Base-by-base conservation (phyloP, 768 basidiomycete genomes). In the Boletus rufocinnamomeus region DNA sequence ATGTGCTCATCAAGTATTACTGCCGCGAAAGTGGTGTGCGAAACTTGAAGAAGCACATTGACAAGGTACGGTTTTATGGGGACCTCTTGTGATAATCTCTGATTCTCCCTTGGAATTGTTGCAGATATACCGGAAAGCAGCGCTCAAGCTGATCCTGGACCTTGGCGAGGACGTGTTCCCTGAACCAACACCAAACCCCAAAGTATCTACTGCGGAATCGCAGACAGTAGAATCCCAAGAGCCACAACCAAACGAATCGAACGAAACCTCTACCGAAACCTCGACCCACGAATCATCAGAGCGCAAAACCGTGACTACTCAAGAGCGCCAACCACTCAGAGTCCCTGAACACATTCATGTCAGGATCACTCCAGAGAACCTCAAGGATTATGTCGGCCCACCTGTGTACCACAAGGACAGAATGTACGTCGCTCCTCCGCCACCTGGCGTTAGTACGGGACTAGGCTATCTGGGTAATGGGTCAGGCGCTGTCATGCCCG, bases 301-400 rank as follows among this genome's bases (percentile, higher is more conserved):
- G 41, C 74, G 69, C 43, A 84, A 83, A 63, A 70, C 74, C 10
- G 82, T 91, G 32, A 97, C 94, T 7, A 96, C 93, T 2, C 79
- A 81, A 54, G 82, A 89, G 48, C 86, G 93, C 41, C 77, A 89
- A 68, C 93, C 96, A 3, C 79, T 98, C 70, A 78, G 80, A 40
- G 84, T 99, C 7, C 97, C 96, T 0, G 79, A 82, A 7, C 75
- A 80, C 6, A 88, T 98, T 0, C 87, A 88, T 69, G 82, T 99
- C 17, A 78, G 79, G 40, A 93, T 99, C 68, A 89, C 87, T 0
- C 82, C 88, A 0, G 92, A 93, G 38, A 96, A 93, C 63, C 71
- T 99, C 66, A 93, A 95, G 74, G 95, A 96, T 58, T 99, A 98
- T 63, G 95, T 99, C 37, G 97, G 97, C 0, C 95, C 96, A 16